Percentiles rank a stretch among this genome's conserved stretches.
Evolutionary conservation across 164 flowering plant species (phyloP).

Genomic region (Kingdonia uniflora): DNA sequence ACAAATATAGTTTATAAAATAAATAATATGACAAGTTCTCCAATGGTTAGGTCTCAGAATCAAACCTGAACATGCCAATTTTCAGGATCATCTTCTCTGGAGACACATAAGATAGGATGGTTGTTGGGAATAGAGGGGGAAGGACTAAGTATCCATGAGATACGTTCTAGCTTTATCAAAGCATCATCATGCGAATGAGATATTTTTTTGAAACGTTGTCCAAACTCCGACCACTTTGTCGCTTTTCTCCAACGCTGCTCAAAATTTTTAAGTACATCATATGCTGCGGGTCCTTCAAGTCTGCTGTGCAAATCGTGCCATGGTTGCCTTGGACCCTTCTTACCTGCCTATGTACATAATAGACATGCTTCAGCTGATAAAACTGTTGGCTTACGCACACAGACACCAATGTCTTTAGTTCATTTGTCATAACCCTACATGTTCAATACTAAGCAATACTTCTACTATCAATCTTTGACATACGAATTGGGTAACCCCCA

Average conservation of each 20-base stretch:
- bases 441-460: too few relatives aligned
- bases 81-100: conserved; percentile 50
- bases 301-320: conserved; percentile 85
- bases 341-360: conserved; percentile 28
- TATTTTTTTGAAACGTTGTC: conserved; percentile 26
- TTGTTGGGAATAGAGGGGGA: conserved; percentile 14
- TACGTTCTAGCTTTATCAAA: conserved; percentile 58
- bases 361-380: too few relatives aligned
- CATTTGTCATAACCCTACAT: too few relatives aligned
- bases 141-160: conserved; percentile 90
- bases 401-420: too few relatives aligned
- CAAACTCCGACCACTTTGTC: conserved; percentile 58
- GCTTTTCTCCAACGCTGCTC: conserved; percentile 82
- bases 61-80: conserved; percentile 84
- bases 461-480: too few relatives aligned
- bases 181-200: conserved; percentile 67
- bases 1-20: background rate
- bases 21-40: conserved; percentile 4
- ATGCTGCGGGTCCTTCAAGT: conserved; percentile 84
- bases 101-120: conserved; percentile 37
- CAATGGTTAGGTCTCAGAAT: background rate
- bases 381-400: too few relatives aligned
- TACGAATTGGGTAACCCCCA: too few relatives aligned
- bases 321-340: conserved; percentile 77
- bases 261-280: conserved; percentile 74